Percentiles rank a stretch among this genome's conserved stretches.
Evolutionary conservation across 108 stramenopile genomes (phyloP).

Genomic region (Epithemia pelagica): DNA sequence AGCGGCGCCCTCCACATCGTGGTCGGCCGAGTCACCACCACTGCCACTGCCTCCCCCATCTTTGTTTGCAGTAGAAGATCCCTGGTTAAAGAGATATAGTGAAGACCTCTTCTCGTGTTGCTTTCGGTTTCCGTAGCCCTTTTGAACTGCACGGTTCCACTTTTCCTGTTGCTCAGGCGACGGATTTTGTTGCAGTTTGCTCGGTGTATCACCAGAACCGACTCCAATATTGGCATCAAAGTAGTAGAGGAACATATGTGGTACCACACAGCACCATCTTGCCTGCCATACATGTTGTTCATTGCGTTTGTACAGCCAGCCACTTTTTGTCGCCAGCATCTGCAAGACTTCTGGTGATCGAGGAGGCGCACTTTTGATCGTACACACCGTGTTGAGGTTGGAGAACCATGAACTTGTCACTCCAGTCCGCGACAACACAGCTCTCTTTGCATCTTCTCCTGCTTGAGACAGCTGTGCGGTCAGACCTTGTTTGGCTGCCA

Average conservation of each 20-base stretch:
- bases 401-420: conserved; percentile 68
- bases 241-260: conserved; percentile 93
- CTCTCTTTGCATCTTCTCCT: conserved; percentile 82
- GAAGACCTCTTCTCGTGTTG: conserved; percentile 31
- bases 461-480: conserved; percentile 81
- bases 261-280: conserved; percentile 93
- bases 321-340: conserved; percentile 61
- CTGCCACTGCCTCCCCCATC: conserved; percentile 17
- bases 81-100: conserved; percentile 24
- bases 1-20: conserved; percentile 3
- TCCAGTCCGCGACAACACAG: conserved; percentile 58
- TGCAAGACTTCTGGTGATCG: conserved; percentile 78
- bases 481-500: conserved; percentile 85
- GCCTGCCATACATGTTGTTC: conserved; percentile 92
- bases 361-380: conserved; percentile 85
- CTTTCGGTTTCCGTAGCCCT: conserved; percentile 43
- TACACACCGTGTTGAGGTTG: conserved; percentile 83
- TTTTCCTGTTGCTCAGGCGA: conserved; percentile 62
- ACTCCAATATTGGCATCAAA: conserved; percentile 76
- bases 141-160: conserved; percentile 58
- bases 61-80: not conserved
- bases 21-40: conserved; percentile 1
- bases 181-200: conserved; percentile 16
- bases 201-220: conserved; percentile 32
- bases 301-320: conserved; percentile 90